Evolutionary conservation across 345 rosid species (phyloP).

Genomic region (Orychophragmus violaceus): DNA sequence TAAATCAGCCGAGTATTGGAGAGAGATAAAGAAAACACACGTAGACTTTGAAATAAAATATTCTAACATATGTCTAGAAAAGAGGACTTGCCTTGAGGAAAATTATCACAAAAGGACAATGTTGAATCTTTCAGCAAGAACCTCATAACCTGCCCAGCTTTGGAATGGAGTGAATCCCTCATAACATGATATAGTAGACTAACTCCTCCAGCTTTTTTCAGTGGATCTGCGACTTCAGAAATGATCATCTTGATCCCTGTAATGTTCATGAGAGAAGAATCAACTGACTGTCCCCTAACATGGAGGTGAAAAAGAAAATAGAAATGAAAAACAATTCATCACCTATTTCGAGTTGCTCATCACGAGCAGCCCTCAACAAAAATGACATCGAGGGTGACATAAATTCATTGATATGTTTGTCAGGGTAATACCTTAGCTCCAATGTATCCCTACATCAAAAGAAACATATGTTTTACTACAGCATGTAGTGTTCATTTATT

Average conservation of each 20-base stretch:
- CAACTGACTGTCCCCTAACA: slow-evolving; percentile 1
- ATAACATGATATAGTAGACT: slow-evolving; percentile 49
- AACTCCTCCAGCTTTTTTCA: slow-evolving; percentile 48
- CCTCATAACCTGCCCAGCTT: slow-evolving; percentile 45
- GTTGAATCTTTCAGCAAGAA: slow-evolving; percentile 47
- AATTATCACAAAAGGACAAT: slow-evolving; percentile 45
- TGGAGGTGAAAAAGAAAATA: not conserved
- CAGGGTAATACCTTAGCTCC: slow-evolving; percentile 59
- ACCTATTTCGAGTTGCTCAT: slow-evolving; percentile 54
- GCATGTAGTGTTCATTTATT: not conserved
- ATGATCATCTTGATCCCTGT: slow-evolving; percentile 58
- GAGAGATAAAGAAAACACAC: not conserved
- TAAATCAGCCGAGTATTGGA: too few relatives aligned
- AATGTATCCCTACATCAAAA: slow-evolving; percentile 42
- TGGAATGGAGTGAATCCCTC: slow-evolving; percentile 60
- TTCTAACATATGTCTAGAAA: not conserved
- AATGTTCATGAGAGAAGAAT: slow-evolving; percentile 7
- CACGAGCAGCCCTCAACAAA: slow-evolving; percentile 65
- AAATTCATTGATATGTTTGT: slow-evolving; percentile 43
- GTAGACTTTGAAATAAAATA: not conserved
- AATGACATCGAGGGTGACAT: slow-evolving; percentile 58
- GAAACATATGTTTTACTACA: not conserved
- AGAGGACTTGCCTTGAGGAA: slow-evolving; percentile 47
- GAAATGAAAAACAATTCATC: slow-evolving; percentile 12
- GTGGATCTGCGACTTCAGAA: slow-evolving; percentile 42